Conservation (phyloP, 768 basidiomycete genomes). For the Suillus subalutaceus region DNA sequence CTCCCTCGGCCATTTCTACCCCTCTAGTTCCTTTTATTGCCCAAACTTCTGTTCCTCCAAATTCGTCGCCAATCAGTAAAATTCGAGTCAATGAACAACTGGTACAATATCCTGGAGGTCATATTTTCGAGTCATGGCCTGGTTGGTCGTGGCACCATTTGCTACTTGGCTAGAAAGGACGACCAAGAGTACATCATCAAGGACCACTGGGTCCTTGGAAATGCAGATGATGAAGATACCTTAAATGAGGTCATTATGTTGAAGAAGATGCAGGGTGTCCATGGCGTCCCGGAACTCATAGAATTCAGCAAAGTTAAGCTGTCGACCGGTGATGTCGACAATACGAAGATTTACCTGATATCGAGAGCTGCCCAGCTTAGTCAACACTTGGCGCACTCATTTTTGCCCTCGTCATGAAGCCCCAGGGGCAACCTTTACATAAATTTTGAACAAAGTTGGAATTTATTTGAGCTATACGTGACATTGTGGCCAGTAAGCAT, state of each 20-base stretch:
- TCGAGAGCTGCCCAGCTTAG: neutral
- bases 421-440: neutral
- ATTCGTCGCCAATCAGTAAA: neutral
- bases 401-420: neutral
- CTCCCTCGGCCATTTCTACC: no score
- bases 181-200: slow-evolving; percentile 7
- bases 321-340: neutral
- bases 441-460: neutral
- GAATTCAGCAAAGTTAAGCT: neutral
- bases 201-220: slow-evolving; percentile 10
- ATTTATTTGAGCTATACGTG: neutral
- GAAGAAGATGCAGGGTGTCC: slow-evolving; percentile 4
- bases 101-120: neutral
- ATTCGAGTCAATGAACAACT: neutral
- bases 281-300: slow-evolving; percentile 6
- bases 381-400: neutral
- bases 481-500: neutral
- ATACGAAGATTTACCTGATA: neutral
- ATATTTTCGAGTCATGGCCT: no score
- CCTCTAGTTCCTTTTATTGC: neutral
- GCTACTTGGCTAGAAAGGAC: neutral
- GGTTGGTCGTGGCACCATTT: no score
- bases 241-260: slow-evolving; percentile 12
- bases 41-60: neutral
- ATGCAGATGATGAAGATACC: neutral